These are phyloP conservation scores for Penicillium concentricum DNA, from an alignment of 2,329 filamentous ascomycete species.

Conservation along the genomic window DNA sequence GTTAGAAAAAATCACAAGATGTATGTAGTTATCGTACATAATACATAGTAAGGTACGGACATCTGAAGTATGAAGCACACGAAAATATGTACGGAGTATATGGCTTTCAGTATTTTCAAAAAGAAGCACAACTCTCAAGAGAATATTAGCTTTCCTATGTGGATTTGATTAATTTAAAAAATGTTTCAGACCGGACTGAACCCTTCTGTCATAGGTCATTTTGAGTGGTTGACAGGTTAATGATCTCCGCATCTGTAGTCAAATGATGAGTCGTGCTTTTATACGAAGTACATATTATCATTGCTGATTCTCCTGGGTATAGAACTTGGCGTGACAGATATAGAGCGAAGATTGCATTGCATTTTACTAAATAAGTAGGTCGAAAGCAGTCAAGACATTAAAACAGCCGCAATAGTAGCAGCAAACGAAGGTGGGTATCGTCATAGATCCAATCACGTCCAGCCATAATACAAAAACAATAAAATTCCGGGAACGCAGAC, in stretches of 20 bases:
- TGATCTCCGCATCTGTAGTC: background rate
- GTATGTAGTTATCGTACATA: background rate
- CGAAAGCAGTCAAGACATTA: constrained; percentile 8
- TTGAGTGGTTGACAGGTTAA: too few relatives aligned
- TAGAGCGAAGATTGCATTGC: background rate
- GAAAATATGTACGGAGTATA: background rate
- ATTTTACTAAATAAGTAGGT: constrained; percentile 9
- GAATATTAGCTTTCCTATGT: background rate
- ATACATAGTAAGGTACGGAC: background rate
- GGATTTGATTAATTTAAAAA: background rate
- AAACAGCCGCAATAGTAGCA: background rate
- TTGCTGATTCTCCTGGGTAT: background rate
- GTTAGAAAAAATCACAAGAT: background rate
- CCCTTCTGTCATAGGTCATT: background rate
- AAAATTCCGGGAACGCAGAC: background rate
- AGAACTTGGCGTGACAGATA: background rate
- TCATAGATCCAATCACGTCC: constrained; percentile 18
- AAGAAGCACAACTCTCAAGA: background rate
- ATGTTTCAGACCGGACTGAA: background rate
- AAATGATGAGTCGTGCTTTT: background rate
- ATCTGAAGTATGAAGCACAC: background rate
- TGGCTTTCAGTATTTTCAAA: background rate
- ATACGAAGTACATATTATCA: background rate
- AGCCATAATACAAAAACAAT: constrained; percentile 18
- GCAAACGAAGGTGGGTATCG: constrained; percentile 37